A percentile compares a stretch with the other conserved stretches of the same genome.
Evolutionary conservation across 1,284 basidiomycete species (phyloP).

Genomic region (Peniophora sp.): DNA sequence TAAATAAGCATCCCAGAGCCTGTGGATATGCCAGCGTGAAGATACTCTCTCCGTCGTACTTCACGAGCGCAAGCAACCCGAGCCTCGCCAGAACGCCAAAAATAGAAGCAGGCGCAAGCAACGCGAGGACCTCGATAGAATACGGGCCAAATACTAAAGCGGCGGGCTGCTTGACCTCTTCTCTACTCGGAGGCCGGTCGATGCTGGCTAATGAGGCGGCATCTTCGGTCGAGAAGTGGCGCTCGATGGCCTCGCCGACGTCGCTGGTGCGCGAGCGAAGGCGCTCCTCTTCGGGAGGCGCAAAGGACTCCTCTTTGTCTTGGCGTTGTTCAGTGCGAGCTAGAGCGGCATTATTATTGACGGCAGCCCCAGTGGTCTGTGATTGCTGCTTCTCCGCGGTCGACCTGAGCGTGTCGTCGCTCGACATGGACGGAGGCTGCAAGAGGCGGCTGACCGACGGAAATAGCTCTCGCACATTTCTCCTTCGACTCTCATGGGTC

Average conservation of each 20-base stretch:
- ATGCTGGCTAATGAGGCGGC: conserved; percentile 39
- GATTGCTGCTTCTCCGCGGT: no score
- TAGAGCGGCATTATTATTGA: no score
- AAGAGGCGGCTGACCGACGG: no score
- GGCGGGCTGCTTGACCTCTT: conserved; percentile 28
- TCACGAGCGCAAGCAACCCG: conserved; percentile 63
- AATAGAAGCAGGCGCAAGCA: conserved; percentile 71
- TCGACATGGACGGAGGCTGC: no score
- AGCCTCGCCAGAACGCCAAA: conserved; percentile 75
- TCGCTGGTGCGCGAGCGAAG: conserved; percentile 6
- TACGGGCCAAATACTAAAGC: conserved; percentile 48
- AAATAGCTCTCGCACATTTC: no score
- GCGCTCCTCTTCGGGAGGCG: no score
- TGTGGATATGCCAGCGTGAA: conserved; percentile 87
- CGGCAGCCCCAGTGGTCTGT: no score
- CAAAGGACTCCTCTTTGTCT: no score
- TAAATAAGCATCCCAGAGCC: conserved; percentile 83
- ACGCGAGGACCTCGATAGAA: conserved; percentile 56
- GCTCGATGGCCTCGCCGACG: conserved; percentile 15
- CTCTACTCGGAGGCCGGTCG: conserved; percentile 41
- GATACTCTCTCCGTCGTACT: conserved; percentile 69
- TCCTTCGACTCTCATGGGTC: no score
- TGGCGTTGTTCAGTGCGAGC: no score
- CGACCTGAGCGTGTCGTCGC: no score
- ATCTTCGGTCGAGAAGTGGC: background rate